Conservation (phyloP, 1,284 basidiomycete species). For the Trametes hirsuta region DNA sequence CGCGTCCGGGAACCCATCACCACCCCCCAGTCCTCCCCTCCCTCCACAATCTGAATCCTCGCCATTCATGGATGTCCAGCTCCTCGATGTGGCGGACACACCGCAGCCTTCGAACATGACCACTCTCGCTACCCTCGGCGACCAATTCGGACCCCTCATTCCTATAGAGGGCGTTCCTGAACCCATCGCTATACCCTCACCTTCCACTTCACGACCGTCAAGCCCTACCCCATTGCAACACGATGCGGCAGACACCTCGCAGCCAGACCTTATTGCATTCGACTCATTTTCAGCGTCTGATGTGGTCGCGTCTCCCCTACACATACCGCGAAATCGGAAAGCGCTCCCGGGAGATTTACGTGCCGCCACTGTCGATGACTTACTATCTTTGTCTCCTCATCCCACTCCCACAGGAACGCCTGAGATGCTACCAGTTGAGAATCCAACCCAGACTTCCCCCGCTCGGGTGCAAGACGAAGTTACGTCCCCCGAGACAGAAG, state of each 20-base stretch:
- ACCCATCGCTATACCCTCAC: slow-evolving; percentile 3
- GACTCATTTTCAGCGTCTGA: slow-evolving; percentile 40
- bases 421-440: not conserved
- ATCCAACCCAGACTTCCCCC: not conserved
- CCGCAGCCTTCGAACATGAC: not conserved
- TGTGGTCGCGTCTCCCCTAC: slow-evolving; percentile 6
- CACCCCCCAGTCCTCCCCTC: slow-evolving; percentile 52
- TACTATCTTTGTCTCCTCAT: slow-evolving; percentile 42
- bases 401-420: slow-evolving; percentile 15
- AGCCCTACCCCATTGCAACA: not conserved
- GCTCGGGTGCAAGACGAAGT: not conserved
- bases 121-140: not conserved
- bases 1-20: slow-evolving; percentile 76
- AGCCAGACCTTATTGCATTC: slow-evolving; percentile 45
- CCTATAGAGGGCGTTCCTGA: slow-evolving; percentile 8
- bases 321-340: not conserved
- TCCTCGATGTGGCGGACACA: slow-evolving; percentile 7
- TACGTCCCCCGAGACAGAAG: slow-evolving; percentile 21
- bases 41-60: not conserved
- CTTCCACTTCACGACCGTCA: not conserved
- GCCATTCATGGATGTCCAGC: slow-evolving; percentile 6
- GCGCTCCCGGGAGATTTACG: not conserved
- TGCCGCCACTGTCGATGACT: slow-evolving; percentile 41
- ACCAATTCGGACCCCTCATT: not conserved
- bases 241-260: slow-evolving; percentile 16